phyloP scores from a whole-genome alignment of 768 basidiomycete species.

The Imleria badia region DNA sequence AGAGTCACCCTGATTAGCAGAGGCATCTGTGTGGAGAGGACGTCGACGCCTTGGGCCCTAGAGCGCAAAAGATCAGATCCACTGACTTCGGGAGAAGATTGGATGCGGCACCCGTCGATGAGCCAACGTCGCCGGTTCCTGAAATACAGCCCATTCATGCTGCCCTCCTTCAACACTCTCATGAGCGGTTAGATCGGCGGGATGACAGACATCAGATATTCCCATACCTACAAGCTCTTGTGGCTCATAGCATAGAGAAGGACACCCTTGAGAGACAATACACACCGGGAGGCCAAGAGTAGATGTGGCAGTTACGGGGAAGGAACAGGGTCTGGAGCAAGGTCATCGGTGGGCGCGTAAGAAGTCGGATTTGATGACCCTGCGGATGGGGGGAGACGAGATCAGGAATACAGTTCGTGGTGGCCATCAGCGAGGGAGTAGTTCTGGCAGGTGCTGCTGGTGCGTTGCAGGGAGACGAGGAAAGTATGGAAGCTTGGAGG shows the following conservation, averaged over 20 bases:
- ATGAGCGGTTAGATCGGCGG: slow-evolving; percentile 84
- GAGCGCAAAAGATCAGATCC: slow-evolving; percentile 83
- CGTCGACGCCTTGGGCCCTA: slow-evolving; percentile 50
- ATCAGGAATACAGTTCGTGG: slow-evolving; percentile 8
- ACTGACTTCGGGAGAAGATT: slow-evolving; percentile 52
- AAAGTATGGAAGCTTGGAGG: slow-evolving; percentile 23
- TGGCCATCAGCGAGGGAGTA: no score
- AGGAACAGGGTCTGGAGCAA: background rate
- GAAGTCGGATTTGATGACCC: slow-evolving; percentile 5
- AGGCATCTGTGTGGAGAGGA: background rate
- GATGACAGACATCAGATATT: slow-evolving; percentile 82
- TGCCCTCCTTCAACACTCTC: slow-evolving; percentile 82
- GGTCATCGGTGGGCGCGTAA: slow-evolving; percentile 2
- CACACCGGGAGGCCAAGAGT: slow-evolving; percentile 60
- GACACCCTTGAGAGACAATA: slow-evolving; percentile 87
- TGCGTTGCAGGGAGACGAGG: no score
- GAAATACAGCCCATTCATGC: slow-evolving; percentile 18
- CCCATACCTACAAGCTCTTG: slow-evolving; percentile 78
- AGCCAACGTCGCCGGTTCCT: slow-evolving; percentile 17
- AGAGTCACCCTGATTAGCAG: background rate
- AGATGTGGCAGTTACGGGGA: slow-evolving; percentile 30
- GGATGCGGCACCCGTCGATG: slow-evolving; percentile 6
- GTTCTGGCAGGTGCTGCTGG: no score
- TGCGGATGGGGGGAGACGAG: background rate
- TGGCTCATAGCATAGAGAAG: slow-evolving; percentile 91